Evolutionary conservation across 2,329 filamentous ascomycete genomes (phyloP), one percentile per base, ranked within the genome.

Genomic region (Exophiala phaeomuriformis): DNA sequence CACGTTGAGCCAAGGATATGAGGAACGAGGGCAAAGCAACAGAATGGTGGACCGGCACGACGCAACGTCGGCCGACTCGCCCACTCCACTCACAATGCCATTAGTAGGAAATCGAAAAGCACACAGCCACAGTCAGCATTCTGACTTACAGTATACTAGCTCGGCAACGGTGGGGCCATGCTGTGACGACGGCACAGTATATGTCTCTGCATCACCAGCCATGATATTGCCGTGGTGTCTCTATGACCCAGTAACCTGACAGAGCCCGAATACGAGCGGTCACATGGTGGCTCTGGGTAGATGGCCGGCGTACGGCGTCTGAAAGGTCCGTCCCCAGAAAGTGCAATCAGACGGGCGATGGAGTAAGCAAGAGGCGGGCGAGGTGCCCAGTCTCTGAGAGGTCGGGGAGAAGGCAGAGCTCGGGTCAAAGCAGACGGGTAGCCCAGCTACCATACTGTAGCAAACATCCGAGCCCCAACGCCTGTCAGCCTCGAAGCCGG

Each of bases 41-140:
- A 19, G 19, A 19, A 19, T 19, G 19, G 19, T 19, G 19, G 19
- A 19, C 19, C 19, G 19, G 19, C 19, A 19, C 19, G 19, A 19
- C 19, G 19, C 19, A 19, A 19, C 19, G 19, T 19, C 19, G 19
- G 19, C 19, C 19, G 19, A 19, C 19, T 19, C 19, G 2, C 19
- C 19, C 19, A 19, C 19, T 19, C 19, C 43, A 51, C 32, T 46
- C 45, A 49, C 40, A 57, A 49, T 42, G 31, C 55, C 48, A 45
- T 50, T 36, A 37, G 12, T 36, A 49, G 53, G 50, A 50, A 47
- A 56, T 47, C 56, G 53, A 47, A 52, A 47, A 48, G 36, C 8
- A 44, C 46, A 53, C 56, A 58, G 56, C 56, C 56, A 58, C 56
- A 44, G 56, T 55, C 47, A 58, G 52, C 56, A 55, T 29, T 53